These are phyloP conservation scores for Boletus pseudopeckii DNA, from an alignment of 768 basidiomycete species.

Conservation along the genomic window DNA sequence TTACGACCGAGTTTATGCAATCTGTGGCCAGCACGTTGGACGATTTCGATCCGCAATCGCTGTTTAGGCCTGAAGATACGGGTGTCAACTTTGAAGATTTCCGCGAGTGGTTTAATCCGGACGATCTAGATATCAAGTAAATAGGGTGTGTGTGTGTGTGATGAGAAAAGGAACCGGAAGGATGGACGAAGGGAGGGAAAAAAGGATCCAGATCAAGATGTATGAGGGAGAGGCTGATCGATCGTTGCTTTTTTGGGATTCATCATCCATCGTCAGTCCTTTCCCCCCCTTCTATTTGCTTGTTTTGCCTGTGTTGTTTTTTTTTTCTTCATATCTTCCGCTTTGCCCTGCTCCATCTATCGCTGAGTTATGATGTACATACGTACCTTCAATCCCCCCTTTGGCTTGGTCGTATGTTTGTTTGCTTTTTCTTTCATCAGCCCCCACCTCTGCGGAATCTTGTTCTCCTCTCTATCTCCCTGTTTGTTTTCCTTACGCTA, in stretches of 20 bases:
- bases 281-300: background rate
- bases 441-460: conserved; percentile 12
- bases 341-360: conserved; percentile 11
- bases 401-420: conserved; percentile 1
- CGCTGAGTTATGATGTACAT: conserved; percentile 18
- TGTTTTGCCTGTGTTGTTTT: conserved; percentile 1
- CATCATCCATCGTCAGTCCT: conserved; percentile 8
- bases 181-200: background rate
- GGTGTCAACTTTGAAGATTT: conserved; percentile 68
- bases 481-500: conserved; percentile 11
- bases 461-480: background rate
- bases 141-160: background rate
- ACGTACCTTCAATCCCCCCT: background rate
- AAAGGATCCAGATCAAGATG: conserved; percentile 4
- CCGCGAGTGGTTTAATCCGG: conserved; percentile 71
- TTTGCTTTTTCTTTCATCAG: background rate
- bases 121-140: conserved; percentile 35
- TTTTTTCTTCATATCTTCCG: conserved; percentile 1
- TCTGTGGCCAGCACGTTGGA: conserved; percentile 40
- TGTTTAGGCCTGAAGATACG: conserved; percentile 46
- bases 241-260: conserved; percentile 6
- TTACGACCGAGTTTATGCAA: conserved; percentile 44
- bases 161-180: background rate
- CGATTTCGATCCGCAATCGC: conserved; percentile 31
- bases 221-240: conserved; percentile 2